Percentiles rank a stretch among this genome's conserved stretches.
phyloP scores from a whole-genome alignment of 2,329 filamentous ascomycete species.

The Macrophomina tecta region DNA sequence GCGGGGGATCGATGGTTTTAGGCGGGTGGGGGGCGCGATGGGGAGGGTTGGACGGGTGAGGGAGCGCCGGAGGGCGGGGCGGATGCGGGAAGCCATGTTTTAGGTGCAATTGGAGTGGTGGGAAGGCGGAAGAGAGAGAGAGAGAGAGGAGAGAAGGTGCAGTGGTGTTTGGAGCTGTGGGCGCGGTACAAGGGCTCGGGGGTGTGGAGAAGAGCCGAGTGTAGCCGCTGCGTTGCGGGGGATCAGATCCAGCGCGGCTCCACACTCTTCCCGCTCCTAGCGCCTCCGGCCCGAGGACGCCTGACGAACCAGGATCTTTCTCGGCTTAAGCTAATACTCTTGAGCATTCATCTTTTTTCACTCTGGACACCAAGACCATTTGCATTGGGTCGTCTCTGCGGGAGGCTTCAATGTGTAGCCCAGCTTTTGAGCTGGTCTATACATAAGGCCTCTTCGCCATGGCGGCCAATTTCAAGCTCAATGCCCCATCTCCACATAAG shows the following conservation, averaged over 20 bases:
- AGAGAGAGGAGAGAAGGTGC: background rate
- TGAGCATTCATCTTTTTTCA: too few relatives aligned
- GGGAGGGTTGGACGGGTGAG: background rate
- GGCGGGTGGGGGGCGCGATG: background rate
- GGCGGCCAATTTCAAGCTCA: too few relatives aligned
- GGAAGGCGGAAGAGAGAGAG: background rate
- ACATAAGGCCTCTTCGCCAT: too few relatives aligned
- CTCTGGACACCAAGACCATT: too few relatives aligned
- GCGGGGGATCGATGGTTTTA: constrained; percentile 1
- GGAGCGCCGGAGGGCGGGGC: background rate
- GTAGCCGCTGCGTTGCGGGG: constrained; percentile 19
- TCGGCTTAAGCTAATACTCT: too few relatives aligned
- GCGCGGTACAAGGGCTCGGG: constrained; percentile 4
- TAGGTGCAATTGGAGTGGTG: background rate
- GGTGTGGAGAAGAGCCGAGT: constrained; percentile 16
- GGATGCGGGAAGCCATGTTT: constrained; percentile 5
- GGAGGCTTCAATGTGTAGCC: too few relatives aligned
- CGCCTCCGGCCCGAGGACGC: background rate
- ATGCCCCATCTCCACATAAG: too few relatives aligned
- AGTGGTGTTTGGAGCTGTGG: background rate
- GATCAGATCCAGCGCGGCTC: constrained; percentile 7
- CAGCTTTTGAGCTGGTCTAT: too few relatives aligned
- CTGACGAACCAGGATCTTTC: background rate
- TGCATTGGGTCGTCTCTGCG: too few relatives aligned
- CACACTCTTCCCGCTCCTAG: constrained; percentile 21